phyloP scores from a whole-genome alignment of 345 rosid genomes.

The Corchorus olitorius region DNA sequence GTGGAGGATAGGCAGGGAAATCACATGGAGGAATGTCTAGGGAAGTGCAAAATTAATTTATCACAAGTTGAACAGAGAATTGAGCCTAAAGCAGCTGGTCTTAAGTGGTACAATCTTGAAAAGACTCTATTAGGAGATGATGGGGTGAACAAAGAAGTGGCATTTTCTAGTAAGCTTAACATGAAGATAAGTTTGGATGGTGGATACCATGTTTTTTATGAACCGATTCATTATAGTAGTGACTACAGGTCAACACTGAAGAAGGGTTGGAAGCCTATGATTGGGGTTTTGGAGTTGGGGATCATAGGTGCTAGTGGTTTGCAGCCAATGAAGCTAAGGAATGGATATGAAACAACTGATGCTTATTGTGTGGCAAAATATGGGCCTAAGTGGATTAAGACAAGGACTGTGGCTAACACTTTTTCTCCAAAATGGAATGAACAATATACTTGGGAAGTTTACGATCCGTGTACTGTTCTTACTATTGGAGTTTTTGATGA shows the following conservation, averaged over 20 bases:
- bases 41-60: neutral
- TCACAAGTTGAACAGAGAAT: neutral
- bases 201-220: constrained; percentile 47
- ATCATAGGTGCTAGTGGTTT: constrained; percentile 44
- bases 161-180: constrained; percentile 39
- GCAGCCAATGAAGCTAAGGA: constrained; percentile 47
- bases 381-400: no score
- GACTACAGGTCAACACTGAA: constrained; percentile 38
- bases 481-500: no score
- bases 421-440: no score
- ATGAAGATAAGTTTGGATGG: constrained; percentile 41
- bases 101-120: neutral
- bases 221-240: constrained; percentile 36
- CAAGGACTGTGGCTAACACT: no score
- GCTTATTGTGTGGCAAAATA: constrained; percentile 58
- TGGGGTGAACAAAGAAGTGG: constrained; percentile 21
- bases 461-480: no score
- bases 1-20: constrained; percentile 36
- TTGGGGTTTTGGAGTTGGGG: constrained; percentile 48
- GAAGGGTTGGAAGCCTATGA: constrained; percentile 32
- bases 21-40: neutral
- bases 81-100: neutral
- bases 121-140: neutral
- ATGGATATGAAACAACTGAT: constrained; percentile 43
- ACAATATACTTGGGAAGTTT: no score